Conservation (phyloP, 2,329 filamentous ascomycete genomes). For the Verticillium tricorpus region DNA sequence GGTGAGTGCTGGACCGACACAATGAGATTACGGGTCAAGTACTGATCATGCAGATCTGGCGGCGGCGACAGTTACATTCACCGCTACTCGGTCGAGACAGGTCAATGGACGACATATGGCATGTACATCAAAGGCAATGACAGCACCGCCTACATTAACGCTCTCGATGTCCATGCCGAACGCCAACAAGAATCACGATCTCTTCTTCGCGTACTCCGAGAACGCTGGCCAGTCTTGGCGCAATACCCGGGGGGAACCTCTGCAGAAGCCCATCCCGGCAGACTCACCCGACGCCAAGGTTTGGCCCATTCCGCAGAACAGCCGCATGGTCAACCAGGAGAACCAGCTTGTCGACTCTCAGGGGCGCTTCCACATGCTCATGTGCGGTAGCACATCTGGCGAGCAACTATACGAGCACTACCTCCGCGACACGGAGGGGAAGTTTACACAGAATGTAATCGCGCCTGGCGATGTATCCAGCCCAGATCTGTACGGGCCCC, state of each 20-base stretch:
- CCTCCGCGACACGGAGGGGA: constrained; percentile 6
- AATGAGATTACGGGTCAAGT: neutral
- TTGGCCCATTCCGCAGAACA: constrained; percentile 11
- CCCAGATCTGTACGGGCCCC: constrained; percentile 10
- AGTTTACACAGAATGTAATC: constrained; percentile 10
- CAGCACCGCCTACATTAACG: constrained; percentile 17
- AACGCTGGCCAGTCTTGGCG: constrained; percentile 12
- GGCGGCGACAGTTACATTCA: constrained; percentile 15
- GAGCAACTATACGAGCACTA: constrained; percentile 12
- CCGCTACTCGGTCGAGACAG: constrained; percentile 6
- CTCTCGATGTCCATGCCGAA: constrained; percentile 11
- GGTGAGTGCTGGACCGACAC: neutral
- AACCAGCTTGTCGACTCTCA: constrained; percentile 11
- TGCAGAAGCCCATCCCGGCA: constrained; percentile 3
- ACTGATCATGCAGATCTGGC: constrained; percentile 5
- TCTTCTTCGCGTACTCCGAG: constrained; percentile 12
- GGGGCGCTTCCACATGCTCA: constrained; percentile 13
- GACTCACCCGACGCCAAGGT: constrained; percentile 2
- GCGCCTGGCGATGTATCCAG: constrained; percentile 5
- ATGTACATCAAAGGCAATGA: constrained; percentile 11
- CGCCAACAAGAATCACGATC: constrained; percentile 15
- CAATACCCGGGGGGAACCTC: constrained; percentile 7
- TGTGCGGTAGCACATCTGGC: constrained; percentile 10
- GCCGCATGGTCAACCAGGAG: constrained; percentile 16
- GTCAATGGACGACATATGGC: constrained; percentile 10